phyloP scores from a whole-genome alignment of 2,329 filamentous ascomycete species.

The Claviceps fusiformis region DNA sequence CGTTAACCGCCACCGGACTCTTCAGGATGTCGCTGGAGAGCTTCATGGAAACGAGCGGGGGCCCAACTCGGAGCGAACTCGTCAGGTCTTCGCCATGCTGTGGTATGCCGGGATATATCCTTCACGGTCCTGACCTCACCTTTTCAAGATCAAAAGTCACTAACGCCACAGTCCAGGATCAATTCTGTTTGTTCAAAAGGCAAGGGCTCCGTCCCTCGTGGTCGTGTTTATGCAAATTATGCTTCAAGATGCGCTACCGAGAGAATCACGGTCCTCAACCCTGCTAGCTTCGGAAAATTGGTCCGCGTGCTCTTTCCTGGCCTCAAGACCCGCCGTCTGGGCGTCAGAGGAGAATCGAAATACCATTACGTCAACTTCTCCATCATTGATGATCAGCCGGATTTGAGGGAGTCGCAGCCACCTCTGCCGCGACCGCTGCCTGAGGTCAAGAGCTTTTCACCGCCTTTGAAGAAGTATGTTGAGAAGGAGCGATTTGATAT shows the following conservation, averaged over 20 bases:
- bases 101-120: constrained; percentile 42
- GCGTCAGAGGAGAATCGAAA: constrained; percentile 92
- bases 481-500: not conserved
- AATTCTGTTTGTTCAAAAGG: constrained; percentile 58
- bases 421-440: constrained; percentile 34
- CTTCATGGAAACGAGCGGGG: constrained; percentile 68
- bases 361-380: constrained; percentile 79
- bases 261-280: constrained; percentile 87
- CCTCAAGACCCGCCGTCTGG: constrained; percentile 80
- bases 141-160: not conserved
- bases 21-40: constrained; percentile 62
- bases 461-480: constrained; percentile 38
- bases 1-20: constrained; percentile 51
- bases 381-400: constrained; percentile 42
- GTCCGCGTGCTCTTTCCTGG: constrained; percentile 93
- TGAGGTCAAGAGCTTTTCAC: constrained; percentile 32
- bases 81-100: constrained; percentile 79
- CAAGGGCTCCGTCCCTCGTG: constrained; percentile 78
- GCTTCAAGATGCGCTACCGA: constrained; percentile 86
- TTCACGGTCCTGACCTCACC: not conserved
- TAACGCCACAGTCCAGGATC: constrained; percentile 39
- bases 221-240: constrained; percentile 90
- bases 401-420: constrained; percentile 29
- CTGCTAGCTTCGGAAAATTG: constrained; percentile 93
- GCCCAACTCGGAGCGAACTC: constrained; percentile 68